Base-by-base conservation (phyloP, 179 eudicot genomes). In the Monotropa hypopitys region DNA sequence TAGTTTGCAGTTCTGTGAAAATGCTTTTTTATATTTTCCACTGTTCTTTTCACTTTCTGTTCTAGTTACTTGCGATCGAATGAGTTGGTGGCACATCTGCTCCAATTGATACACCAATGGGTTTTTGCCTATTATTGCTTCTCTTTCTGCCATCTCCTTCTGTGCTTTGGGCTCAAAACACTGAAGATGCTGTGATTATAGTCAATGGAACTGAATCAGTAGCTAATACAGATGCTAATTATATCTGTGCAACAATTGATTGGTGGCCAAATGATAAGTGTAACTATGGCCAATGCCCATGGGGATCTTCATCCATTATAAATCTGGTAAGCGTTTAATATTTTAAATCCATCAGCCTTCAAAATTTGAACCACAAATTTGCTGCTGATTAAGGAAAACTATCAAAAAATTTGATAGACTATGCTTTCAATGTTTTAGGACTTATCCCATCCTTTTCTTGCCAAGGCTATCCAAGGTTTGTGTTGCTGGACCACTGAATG, bases 251-350 rank as follows among this genome's bases (percentile, higher is more conserved):
- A 53, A 96, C 99, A 42, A 75, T 96, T 26, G 99, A 96, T 86
- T 96, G 98, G 99, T 96, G 99, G 99, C 98, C 99, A 77, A 83
- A 78, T 69, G 89, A 85, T 28, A 93, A 96, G 80, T 96, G 99
- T 73, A 81, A 91, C 78, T 96, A 96, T 76, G 50, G 88, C 62
- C 88, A 87, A 28, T 96, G 99, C 81, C 99, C 99, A 0, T 96
- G 99, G 99, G 96, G 90, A 21, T 78, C 81, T 71, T 72, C 99
- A 28, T 96, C 99, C 3, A 79, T 85, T 74, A 76, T 91, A 80
- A 93, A 93, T 81, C 80, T 96, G 86, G 99, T 96, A 87, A 75
- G 83, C 1, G 35, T 70, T 77, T 46, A 61, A 61, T 57, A 43
- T 26, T 45, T 26, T n/a, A n/a, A 45, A 61, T 46, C 68, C 3